Base-by-base conservation (phyloP, 176 grass and related monocot genomes). In the Phoenix roebelenii region DNA sequence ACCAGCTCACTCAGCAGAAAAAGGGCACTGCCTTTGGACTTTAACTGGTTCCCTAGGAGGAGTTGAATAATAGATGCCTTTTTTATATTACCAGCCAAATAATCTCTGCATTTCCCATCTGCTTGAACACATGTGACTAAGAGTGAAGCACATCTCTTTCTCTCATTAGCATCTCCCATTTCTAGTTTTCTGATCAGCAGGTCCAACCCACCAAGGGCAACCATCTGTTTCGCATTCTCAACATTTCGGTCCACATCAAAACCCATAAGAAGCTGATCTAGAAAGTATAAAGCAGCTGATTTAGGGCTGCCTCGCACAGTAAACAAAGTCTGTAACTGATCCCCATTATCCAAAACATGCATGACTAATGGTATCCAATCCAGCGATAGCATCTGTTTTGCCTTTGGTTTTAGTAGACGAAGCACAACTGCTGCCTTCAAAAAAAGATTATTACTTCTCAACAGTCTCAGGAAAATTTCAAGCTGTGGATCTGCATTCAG, bases 401-500 rank as follows among this genome's bases (percentile, higher is more conserved):
- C 93, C 73, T 83, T 98, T 57, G 93, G 93, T 69, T 80, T 88
- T 73, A 98, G 78, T 65, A 92, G 63, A 69, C 89, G 89, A 56
- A 98, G 84, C 23, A 80, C 72, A 51, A 83, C 58, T n/a, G 93
- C 78, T 72, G 84, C 72, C 54, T 98, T 98, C 51, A 92, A 29
- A 66, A 89, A 98, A 23, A 92, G 70, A 52, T 72, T 76, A 4
- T 78, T 67, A 54, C 64, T 98, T 68, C 79, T 84, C 59, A 98
- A 67, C 66, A 98, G 79, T 69, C 84, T 84, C 64, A 98, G 66
- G 72, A 98, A 98, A 78, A 92, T 76, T 61, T 92, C 87, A 72
- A 98, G 83, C 58, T 98, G 87, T 61, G 93, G 93, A 73, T 98
- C 93, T 62, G 87, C 76, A 55, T 98, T 91, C 35, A 98, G 84